Percentiles rank a stretch among this genome's conserved stretches.
Conservation (phyloP, 116 monocot genomes). For the Dioscorea cayenensis region DNA sequence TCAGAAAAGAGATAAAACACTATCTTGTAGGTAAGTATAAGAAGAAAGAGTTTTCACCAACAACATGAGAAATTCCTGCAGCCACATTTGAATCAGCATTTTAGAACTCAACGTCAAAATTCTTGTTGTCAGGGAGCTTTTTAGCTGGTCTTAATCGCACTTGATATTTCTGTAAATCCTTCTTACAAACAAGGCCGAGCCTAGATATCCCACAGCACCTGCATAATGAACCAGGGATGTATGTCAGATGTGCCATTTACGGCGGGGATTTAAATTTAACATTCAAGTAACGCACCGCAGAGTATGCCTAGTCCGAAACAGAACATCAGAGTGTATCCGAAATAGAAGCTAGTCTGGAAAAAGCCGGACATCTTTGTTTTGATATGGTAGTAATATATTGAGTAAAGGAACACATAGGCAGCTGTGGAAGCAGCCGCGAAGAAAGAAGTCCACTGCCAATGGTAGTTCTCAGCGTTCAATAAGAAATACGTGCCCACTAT, state of each 20-base stretch:
- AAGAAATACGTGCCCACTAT: conserved; percentile 79
- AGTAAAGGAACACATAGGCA: conserved; percentile 13
- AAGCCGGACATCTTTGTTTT: conserved; percentile 91
- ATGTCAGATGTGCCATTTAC: neutral
- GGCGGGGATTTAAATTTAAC: neutral
- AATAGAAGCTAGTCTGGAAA: conserved; percentile 80
- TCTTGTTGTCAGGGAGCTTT: neutral
- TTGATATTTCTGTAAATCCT: conserved; percentile 99
- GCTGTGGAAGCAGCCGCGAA: conserved; percentile 13
- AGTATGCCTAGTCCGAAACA: conserved; percentile 68
- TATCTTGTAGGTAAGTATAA: too few relatives aligned
- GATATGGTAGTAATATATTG: conserved; percentile 26
- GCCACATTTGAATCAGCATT: neutral
- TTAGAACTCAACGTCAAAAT: neutral
- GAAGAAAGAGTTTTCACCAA: too few relatives aligned
- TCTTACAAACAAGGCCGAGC: conserved; percentile 87
- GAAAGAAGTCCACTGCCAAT: conserved; percentile 16
- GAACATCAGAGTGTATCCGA: conserved; percentile 77
- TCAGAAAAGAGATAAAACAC: too few relatives aligned
- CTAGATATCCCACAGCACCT: conserved; percentile 99
- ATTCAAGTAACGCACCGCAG: conserved; percentile 41
- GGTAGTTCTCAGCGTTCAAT: conserved; percentile 16
- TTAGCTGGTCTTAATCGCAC: conserved; percentile 50
- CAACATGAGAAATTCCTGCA: too few relatives aligned
- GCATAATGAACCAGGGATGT: conserved; percentile 3